A percentile compares a stretch with the other conserved stretches of the same genome.
Conservation (phyloP, 2,329 filamentous ascomycete genomes). For the Fusarium coffeatum region DNA sequence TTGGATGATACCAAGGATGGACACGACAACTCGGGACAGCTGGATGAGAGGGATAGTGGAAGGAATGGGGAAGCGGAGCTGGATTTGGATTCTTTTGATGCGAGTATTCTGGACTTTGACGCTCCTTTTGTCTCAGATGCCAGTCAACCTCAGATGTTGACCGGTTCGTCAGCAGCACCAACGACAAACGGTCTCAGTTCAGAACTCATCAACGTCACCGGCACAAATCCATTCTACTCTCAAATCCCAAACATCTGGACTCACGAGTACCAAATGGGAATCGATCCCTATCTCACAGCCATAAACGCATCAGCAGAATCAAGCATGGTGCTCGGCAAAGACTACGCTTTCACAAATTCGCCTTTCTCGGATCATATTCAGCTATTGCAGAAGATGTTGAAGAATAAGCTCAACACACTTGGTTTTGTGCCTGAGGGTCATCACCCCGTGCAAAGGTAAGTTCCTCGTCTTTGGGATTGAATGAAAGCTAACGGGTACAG, state of each 20-base stretch:
- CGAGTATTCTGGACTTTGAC: slow-evolving; percentile 7
- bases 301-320: slow-evolving; percentile 42
- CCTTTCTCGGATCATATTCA: slow-evolving; percentile 50
- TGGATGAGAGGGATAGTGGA: not conserved
- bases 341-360: slow-evolving; percentile 46
- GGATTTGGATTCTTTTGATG: slow-evolving; percentile 4
- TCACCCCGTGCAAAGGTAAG: slow-evolving; percentile 31
- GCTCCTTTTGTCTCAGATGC: not conserved
- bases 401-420: slow-evolving; percentile 39
- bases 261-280: slow-evolving; percentile 49
- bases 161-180: not conserved
- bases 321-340: slow-evolving; percentile 37
- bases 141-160: not conserved
- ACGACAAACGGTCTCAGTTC: not conserved
- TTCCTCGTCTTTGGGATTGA: no score
- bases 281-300: slow-evolving; percentile 44
- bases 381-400: slow-evolving; percentile 42
- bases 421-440: slow-evolving; percentile 28
- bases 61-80: not conserved
- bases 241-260: slow-evolving; percentile 50
- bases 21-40: not conserved
- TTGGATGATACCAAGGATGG: slow-evolving; percentile 34
- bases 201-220: slow-evolving; percentile 17
- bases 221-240: slow-evolving; percentile 31
- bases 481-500: not conserved